These are phyloP conservation scores for Aspergillus transmontanensis DNA, from an alignment of 2,329 filamentous ascomycete species.

Conservation along the genomic window DNA sequence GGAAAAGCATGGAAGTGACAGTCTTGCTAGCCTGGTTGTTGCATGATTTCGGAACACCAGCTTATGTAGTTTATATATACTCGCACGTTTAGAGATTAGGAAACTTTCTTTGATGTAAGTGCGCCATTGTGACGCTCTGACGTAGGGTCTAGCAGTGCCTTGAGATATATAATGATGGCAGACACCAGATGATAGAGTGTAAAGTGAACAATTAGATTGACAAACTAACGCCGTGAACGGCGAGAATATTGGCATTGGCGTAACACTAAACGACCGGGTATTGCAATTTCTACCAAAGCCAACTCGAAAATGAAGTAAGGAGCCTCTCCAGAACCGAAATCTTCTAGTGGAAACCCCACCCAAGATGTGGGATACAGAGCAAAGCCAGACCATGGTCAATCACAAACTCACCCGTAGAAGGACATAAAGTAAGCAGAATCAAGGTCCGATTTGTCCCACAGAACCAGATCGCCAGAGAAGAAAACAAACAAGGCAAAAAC, in stretches of 20 bases:
- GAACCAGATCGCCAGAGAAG: conserved; percentile 13
- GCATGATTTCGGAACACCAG: neutral
- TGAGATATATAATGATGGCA: neutral
- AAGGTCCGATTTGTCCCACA: conserved; percentile 15
- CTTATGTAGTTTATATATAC: neutral
- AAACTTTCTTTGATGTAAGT: no score
- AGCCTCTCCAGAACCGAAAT: conserved; percentile 19
- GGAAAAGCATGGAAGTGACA: neutral
- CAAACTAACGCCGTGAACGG: neutral
- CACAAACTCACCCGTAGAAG: neutral
- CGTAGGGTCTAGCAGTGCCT: neutral
- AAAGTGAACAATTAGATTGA: neutral
- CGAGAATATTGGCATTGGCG: neutral
- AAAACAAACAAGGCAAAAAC: conserved; percentile 9
- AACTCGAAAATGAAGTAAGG: neutral
- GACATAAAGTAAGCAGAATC: neutral
- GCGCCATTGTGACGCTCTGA: neutral
- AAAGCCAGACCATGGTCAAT: conserved; percentile 4
- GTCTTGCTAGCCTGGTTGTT: neutral
- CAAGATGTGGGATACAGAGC: neutral
- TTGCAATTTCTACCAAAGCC: conserved; percentile 14
- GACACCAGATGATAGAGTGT: neutral
- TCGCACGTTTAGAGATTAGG: neutral
- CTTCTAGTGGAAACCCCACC: conserved; percentile 10
- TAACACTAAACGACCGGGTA: conserved; percentile 5